These are phyloP conservation scores for Penicillium manginii DNA, from an alignment of 495 filamentous ascomycete genomes.

Conservation along the genomic window DNA sequence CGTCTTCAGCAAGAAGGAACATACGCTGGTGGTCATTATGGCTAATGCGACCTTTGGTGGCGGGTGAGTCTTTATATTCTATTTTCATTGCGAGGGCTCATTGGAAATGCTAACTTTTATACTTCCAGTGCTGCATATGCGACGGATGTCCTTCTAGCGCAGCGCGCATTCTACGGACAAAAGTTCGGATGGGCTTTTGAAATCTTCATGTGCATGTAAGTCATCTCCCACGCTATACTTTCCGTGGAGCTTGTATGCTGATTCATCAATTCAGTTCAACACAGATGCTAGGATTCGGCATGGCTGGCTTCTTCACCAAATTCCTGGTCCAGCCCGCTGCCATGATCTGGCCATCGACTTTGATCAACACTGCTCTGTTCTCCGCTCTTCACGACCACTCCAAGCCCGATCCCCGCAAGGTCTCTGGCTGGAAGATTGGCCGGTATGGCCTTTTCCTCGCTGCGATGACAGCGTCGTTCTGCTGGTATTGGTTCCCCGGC, in stretches of 20 bases:
- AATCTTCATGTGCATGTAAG: conserved; percentile 60
- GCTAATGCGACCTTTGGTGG: conserved; percentile 52
- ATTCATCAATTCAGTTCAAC: conserved; percentile 45
- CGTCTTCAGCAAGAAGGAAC: conserved; percentile 77
- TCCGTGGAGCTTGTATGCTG: too few species aligned
- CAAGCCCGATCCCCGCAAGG: conserved; percentile 56
- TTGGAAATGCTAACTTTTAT: background rate
- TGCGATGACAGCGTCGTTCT: conserved; percentile 58
- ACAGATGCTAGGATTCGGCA: conserved; percentile 71
- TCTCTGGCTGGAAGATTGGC: conserved; percentile 67
- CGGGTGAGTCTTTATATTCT: conserved; percentile 18
- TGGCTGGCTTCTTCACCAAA: conserved; percentile 69
- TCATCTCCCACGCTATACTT: background rate
- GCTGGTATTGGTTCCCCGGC: conserved; percentile 64
- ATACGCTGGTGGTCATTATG: conserved; percentile 77
- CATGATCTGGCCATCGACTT: conserved; percentile 75
- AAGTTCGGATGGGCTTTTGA: conserved; percentile 70
- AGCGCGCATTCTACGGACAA: conserved; percentile 68
- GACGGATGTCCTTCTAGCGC: conserved; percentile 68
- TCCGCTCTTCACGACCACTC: conserved; percentile 71
- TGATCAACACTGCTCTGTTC: conserved; percentile 68
- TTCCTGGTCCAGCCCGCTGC: conserved; percentile 64
- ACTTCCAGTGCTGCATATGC: conserved; percentile 59
- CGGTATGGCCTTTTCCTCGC: conserved; percentile 69
- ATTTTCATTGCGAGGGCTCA: too few species aligned